Evolutionary conservation across 106 monocot genomes (phyloP).

Genomic region (Xerophyta viscosa): DNA sequence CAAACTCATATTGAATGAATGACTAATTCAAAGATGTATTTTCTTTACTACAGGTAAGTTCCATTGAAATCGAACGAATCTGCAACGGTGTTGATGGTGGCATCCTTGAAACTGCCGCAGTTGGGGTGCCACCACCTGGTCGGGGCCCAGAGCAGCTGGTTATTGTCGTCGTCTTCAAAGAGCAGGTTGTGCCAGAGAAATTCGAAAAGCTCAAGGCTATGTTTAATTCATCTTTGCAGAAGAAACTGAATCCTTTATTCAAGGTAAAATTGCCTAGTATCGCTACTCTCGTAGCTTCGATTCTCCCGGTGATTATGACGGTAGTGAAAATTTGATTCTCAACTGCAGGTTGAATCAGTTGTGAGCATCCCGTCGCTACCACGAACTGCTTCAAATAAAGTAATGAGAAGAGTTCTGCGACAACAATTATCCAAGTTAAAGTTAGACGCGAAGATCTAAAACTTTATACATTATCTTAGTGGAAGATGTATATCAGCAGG

Average conservation of each 20-base stretch:
- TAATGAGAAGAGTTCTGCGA: slow-evolving; percentile 89
- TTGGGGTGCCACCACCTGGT: slow-evolving; percentile 74
- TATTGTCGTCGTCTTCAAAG: slow-evolving; percentile 74
- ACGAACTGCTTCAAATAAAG: slow-evolving; percentile 92
- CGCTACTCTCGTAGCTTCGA: no score
- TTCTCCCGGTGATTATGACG: no score
- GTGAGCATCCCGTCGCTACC: slow-evolving; percentile 64
- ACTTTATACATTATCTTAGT: no score
- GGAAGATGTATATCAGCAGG: no score
- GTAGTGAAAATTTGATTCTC: no score
- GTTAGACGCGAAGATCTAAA: slow-evolving; percentile 41
- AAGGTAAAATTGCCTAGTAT: no score
- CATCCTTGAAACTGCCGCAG: slow-evolving; percentile 84
- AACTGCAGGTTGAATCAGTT: slow-evolving; percentile 61
- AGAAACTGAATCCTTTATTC: slow-evolving; percentile 84
- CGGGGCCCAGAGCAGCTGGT: slow-evolving; percentile 88
- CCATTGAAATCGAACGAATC: slow-evolving; percentile 82
- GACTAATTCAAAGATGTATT: no score
- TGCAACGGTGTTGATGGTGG: slow-evolving; percentile 60
- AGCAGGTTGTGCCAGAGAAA: slow-evolving; percentile 21
- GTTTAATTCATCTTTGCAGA: slow-evolving; percentile 74
- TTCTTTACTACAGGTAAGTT: slow-evolving; percentile 66
- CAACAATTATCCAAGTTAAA: slow-evolving; percentile 33
- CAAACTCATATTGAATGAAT: no score
- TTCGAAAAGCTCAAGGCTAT: slow-evolving; percentile 43